These are phyloP conservation scores for Candida cerambycidarum DNA, from an alignment of 805 yeast genomes.

Conservation along the genomic window DNA sequence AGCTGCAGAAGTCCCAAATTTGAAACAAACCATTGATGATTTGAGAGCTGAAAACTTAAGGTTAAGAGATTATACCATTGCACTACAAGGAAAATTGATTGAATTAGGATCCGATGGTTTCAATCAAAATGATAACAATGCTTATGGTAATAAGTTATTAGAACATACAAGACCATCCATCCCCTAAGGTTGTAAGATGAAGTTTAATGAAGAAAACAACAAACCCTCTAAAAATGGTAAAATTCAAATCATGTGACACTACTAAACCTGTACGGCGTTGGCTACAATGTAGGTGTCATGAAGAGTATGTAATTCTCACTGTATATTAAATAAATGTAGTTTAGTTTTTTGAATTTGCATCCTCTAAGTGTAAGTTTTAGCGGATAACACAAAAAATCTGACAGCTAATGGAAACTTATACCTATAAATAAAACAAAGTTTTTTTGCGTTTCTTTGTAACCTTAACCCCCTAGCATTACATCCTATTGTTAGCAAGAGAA, in stretches of 20 bases:
- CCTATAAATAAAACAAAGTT: neutral
- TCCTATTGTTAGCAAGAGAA: neutral
- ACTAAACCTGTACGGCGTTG: too few relatives aligned
- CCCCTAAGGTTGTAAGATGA: too few relatives aligned
- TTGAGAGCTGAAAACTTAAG: slow-evolving; percentile 68
- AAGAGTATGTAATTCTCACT: neutral
- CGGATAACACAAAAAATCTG: neutral
- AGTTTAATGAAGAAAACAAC: too few relatives aligned
- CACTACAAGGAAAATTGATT: slow-evolving; percentile 65
- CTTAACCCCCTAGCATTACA: neutral
- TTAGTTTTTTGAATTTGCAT: neutral
- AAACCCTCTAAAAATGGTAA: too few relatives aligned
- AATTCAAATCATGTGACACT: too few relatives aligned
- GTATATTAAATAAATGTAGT: slow-evolving; percentile 9
- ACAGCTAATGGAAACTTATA: slow-evolving; percentile 1
- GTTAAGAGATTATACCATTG: slow-evolving; percentile 69
- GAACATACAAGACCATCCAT: slow-evolving; percentile 1
- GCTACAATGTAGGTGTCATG: too few relatives aligned
- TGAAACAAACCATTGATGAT: slow-evolving; percentile 64
- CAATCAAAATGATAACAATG: neutral
- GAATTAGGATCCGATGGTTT: slow-evolving; percentile 34
- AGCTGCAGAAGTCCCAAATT: slow-evolving; percentile 60
- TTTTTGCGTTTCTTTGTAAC: neutral
- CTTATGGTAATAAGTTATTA: slow-evolving; percentile 6
- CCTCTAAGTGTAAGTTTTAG: neutral